A percentile compares a stretch with the other conserved stretches of the same genome.
These are phyloP conservation scores for Ceratocystis papillata DNA, from an alignment of 2,329 filamentous ascomycete genomes.

Conservation along the genomic window DNA sequence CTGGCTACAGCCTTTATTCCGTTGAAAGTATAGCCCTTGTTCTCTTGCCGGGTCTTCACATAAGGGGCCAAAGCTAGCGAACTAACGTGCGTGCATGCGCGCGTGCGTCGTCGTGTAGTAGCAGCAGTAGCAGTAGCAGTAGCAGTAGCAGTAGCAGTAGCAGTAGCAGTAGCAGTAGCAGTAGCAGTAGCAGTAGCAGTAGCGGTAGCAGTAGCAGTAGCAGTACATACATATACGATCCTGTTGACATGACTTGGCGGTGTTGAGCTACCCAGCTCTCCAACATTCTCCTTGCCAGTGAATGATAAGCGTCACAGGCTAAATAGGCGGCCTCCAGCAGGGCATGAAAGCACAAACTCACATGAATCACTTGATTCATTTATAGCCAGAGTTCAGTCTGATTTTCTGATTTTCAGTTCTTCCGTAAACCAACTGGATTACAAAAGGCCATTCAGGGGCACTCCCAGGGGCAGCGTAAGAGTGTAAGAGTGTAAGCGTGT, in stretches of 20 bases:
- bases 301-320: background rate
- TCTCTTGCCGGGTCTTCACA: background rate
- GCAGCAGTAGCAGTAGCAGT: no score
- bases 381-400: background rate
- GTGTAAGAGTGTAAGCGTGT: no score
- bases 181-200: no score
- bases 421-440: background rate
- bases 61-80: background rate
- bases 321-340: constrained; percentile 1
- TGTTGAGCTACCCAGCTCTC: background rate
- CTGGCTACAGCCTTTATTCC: background rate
- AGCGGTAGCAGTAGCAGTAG: background rate
- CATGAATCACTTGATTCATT: background rate
- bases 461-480: background rate
- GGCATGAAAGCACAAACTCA: background rate
- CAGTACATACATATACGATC: background rate
- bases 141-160: background rate
- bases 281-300: background rate
- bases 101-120: no score
- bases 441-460: constrained; percentile 10
- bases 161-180: background rate
- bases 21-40: background rate
- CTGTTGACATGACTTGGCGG: background rate
- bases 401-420: background rate
- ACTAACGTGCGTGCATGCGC: background rate